These are phyloP conservation scores for Metschnikowia hibisci DNA, from an alignment of 805 yeast genomes.

Conservation along the genomic window DNA sequence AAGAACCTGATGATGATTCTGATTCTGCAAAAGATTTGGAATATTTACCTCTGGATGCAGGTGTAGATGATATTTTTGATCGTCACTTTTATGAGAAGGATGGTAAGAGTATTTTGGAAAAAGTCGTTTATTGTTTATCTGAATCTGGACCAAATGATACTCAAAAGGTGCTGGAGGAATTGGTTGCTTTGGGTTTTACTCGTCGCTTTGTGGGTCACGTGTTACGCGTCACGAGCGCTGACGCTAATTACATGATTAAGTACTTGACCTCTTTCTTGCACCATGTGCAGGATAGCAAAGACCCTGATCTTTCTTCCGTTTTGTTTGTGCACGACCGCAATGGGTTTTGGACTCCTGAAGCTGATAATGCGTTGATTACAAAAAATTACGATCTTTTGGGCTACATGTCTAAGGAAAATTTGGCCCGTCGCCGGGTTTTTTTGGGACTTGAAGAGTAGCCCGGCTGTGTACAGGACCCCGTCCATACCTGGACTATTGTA, in stretches of 20 bases:
- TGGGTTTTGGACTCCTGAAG: conserved; percentile 19
- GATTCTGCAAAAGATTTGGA: conserved; percentile 11
- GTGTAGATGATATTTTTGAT: conserved; percentile 12
- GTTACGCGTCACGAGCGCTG: conserved; percentile 16
- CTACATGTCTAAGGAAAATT: conserved; percentile 10
- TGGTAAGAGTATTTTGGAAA: conserved; percentile 8
- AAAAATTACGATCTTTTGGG: conserved; percentile 9
- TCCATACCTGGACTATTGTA: no score
- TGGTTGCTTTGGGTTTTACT: conserved; percentile 15
- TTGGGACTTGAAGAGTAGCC: conserved; percentile 13
- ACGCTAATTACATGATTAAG: conserved; percentile 13
- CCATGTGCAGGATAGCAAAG: conserved; percentile 4
- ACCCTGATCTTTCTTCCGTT: conserved; percentile 5
- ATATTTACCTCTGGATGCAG: conserved; percentile 11
- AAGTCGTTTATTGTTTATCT: conserved; percentile 8
- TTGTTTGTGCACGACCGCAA: conserved; percentile 9
- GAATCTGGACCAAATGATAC: conserved; percentile 8
- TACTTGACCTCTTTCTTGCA: conserved; percentile 11
- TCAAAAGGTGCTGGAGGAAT: conserved; percentile 10
- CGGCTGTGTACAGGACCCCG: no score
- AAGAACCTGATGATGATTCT: conserved; percentile 12
- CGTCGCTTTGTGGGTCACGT: conserved; percentile 16
- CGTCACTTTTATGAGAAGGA: conserved; percentile 9
- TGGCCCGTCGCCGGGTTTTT: conserved; percentile 13
- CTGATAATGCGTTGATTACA: conserved; percentile 14